Percentiles rank a stretch among this genome's conserved stretches.
phyloP scores from a whole-genome alignment of 345 rosid species.

The Cardamine chenopodiifolia region DNA sequence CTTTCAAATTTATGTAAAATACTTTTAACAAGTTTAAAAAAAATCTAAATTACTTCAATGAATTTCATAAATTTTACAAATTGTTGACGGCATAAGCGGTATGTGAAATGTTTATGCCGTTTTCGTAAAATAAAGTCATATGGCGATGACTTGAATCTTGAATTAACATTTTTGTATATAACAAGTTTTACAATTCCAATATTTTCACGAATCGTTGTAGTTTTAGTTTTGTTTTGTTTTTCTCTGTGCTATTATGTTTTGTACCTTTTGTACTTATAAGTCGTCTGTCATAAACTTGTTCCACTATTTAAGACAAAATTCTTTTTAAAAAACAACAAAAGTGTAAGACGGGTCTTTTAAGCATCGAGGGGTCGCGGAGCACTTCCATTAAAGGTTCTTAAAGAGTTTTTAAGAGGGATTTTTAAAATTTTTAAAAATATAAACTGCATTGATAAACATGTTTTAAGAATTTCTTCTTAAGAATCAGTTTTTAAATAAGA shows the following conservation, averaged over 20 bases:
- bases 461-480: no score
- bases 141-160: not conserved
- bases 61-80: no score
- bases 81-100: no score
- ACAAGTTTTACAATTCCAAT: not conserved
- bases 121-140: not conserved
- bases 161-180: not conserved
- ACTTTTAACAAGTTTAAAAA: no score
- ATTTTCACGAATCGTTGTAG: not conserved
- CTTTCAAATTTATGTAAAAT: no score
- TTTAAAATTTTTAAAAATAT: no score
- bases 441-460: no score
- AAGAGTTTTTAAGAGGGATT: no score
- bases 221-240: not conserved
- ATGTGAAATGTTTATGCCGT: no score
- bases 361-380: not conserved
- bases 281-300: not conserved
- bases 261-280: not conserved
- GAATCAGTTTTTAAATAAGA: no score
- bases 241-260: not conserved
- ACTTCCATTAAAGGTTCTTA: no score
- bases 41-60: no score
- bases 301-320: conserved; percentile 1
- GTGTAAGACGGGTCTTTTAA: not conserved
- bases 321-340: not conserved